Conservation (phyloP, 2,329 filamentous ascomycete genomes). For the Aureobasidium namibiae region DNA sequence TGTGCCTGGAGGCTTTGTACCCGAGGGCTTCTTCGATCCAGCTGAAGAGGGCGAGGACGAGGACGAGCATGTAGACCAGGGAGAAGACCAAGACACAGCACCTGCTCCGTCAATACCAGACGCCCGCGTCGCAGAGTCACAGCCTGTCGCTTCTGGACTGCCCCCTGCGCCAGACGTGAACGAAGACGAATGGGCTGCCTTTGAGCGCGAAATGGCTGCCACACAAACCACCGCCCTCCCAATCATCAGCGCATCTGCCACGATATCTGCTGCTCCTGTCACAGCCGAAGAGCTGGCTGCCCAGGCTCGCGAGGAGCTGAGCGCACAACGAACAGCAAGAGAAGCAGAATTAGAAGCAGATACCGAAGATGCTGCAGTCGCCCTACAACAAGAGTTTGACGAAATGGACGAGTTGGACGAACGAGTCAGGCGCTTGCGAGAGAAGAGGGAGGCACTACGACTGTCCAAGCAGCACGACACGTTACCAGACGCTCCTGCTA, state of each 20-base stretch:
- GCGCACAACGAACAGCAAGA: slow-evolving; percentile 31
- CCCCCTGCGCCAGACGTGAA: slow-evolving; percentile 37
- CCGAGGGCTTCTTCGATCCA: slow-evolving; percentile 9
- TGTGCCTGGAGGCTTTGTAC: slow-evolving; percentile 11
- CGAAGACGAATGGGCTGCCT: slow-evolving; percentile 79
- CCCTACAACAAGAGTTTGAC: slow-evolving; percentile 41
- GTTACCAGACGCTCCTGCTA: not conserved
- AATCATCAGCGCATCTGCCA: slow-evolving; percentile 24
- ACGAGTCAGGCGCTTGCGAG: slow-evolving; percentile 35
- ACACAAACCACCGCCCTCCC: slow-evolving; percentile 21
- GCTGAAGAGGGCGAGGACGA: slow-evolving; percentile 26
- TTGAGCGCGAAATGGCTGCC: slow-evolving; percentile 68
- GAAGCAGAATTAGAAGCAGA: slow-evolving; percentile 41
- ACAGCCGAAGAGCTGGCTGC: slow-evolving; percentile 39
- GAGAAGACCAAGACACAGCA: not conserved
- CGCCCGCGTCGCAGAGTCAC: not conserved
- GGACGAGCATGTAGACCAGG: not conserved
- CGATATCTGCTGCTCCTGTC: slow-evolving; percentile 39
- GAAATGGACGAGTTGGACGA: slow-evolving; percentile 42
- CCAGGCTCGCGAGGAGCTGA: slow-evolving; percentile 37
- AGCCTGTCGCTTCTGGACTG: not conserved
- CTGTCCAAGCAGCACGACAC: slow-evolving; percentile 12
- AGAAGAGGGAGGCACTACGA: slow-evolving; percentile 37
- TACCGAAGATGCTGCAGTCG: slow-evolving; percentile 38
- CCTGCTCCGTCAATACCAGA: not conserved